Evolutionary conservation across 2,329 filamentous ascomycete genomes (phyloP).

Genomic region (Monosporascus sp.): DNA sequence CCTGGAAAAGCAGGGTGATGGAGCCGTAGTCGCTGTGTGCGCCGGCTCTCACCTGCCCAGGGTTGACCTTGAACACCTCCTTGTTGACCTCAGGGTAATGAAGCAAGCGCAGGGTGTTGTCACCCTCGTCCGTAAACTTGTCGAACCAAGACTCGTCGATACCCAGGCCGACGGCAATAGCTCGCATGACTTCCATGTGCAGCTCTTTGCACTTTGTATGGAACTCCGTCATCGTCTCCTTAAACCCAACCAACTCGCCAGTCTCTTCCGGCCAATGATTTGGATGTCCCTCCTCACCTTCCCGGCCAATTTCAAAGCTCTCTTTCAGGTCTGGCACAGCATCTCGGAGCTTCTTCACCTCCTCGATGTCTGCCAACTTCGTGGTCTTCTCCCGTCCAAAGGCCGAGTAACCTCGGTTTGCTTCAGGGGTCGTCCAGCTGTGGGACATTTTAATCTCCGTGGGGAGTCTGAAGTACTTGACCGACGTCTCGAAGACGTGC

Average conservation of each 20-base stretch:
- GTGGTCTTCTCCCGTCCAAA: slow-evolving; percentile 68
- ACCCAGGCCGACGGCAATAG: slow-evolving; percentile 77
- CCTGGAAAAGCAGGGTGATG: slow-evolving; percentile 59
- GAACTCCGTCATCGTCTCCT: slow-evolving; percentile 68
- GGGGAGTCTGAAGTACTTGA: slow-evolving; percentile 64
- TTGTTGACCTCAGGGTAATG: slow-evolving; percentile 69
- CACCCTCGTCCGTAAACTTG: slow-evolving; percentile 60
- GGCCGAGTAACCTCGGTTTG: slow-evolving; percentile 69
- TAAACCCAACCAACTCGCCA: slow-evolving; percentile 56
- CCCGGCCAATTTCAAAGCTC: slow-evolving; percentile 59
- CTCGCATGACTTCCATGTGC: slow-evolving; percentile 75
- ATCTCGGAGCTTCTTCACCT: slow-evolving; percentile 53
- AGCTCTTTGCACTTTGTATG: slow-evolving; percentile 68
- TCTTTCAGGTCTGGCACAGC: slow-evolving; percentile 62
- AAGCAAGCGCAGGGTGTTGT: slow-evolving; percentile 68
- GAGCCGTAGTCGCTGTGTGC: slow-evolving; percentile 67
- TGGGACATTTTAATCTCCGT: slow-evolving; percentile 58
- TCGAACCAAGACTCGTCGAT: slow-evolving; percentile 73
- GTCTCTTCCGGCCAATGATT: slow-evolving; percentile 69
- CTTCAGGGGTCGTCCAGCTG: slow-evolving; percentile 65
- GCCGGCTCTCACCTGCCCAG: slow-evolving; percentile 68
- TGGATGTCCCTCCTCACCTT: slow-evolving; percentile 53
- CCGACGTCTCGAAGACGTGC: slow-evolving; percentile 61
- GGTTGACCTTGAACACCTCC: slow-evolving; percentile 60
- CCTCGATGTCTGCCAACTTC: slow-evolving; percentile 44